A percentile compares a stretch with the other conserved stretches of the same genome.
These are phyloP conservation scores for Lanmaoa pseudosensibilis DNA, from an alignment of 768 basidiomycete genomes.

Conservation along the genomic window DNA sequence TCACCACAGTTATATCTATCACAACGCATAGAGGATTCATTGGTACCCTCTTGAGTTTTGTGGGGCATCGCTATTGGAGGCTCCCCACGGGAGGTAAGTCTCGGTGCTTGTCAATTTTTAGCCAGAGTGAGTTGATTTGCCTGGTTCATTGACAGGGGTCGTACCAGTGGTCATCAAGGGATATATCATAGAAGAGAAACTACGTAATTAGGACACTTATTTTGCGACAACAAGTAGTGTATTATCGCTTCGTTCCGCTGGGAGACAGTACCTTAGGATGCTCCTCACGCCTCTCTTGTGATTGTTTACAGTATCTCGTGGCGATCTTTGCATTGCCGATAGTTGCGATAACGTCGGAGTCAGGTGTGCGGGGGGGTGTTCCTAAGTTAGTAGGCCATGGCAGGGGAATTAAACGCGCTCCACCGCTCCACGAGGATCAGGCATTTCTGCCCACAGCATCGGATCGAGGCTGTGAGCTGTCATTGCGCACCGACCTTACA, in stretches of 20 bases:
- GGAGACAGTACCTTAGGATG: neutral
- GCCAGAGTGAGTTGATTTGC: neutral
- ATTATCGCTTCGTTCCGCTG: neutral
- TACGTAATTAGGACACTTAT: neutral
- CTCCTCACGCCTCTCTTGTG: neutral
- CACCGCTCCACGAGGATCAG: slow-evolving; percentile 6
- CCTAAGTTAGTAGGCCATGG: neutral
- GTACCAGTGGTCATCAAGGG: slow-evolving; percentile 11
- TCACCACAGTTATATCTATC: slow-evolving; percentile 52
- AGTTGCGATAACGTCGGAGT: neutral
- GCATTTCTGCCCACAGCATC: neutral
- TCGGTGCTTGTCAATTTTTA: neutral
- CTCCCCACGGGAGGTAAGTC: slow-evolving; percentile 61
- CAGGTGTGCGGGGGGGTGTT: neutral
- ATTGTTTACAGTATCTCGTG: neutral
- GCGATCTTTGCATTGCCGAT: neutral
- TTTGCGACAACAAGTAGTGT: neutral
- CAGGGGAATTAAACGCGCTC: neutral
- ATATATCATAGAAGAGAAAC: neutral
- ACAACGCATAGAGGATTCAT: slow-evolving; percentile 63
- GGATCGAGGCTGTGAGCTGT: neutral
- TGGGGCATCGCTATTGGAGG: slow-evolving; percentile 41
- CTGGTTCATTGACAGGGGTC: slow-evolving; percentile 4
- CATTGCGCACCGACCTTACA: neutral
- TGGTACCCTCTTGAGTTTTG: slow-evolving; percentile 46